Evolutionary conservation across 2,329 filamentous ascomycete species (phyloP).

Genomic region (Aspergillus chevalieri): DNA sequence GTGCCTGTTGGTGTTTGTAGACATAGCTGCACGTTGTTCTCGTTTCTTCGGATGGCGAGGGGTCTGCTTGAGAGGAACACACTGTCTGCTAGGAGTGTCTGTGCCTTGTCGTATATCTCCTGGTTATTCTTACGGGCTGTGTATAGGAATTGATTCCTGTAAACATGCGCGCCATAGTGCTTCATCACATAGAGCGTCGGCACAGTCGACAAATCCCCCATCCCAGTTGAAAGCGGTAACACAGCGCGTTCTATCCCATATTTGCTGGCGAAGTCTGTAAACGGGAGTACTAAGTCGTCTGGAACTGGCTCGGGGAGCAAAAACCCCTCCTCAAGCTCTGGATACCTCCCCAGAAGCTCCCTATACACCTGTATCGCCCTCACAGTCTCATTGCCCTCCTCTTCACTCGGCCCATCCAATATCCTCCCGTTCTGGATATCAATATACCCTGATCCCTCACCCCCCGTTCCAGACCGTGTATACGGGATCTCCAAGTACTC

Average conservation of each 20-base stretch:
- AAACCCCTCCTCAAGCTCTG: conserved; percentile 8
- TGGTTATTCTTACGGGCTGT: background rate
- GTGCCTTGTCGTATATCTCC: conserved; percentile 13
- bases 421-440: too few species aligned
- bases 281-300: conserved; percentile 43
- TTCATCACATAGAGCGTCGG: conserved; percentile 15
- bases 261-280: conserved; percentile 39
- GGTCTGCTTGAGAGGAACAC: conserved; percentile 20
- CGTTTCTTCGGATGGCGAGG: conserved; percentile 1
- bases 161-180: conserved; percentile 7
- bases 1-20: background rate
- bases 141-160: background rate
- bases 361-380: conserved; percentile 11
- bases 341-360: conserved; percentile 22
- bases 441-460: too few species aligned
- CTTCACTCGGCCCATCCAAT: too few species aligned
- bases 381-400: too few species aligned
- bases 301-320: conserved; percentile 40
- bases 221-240: conserved; percentile 31
- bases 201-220: conserved; percentile 21
- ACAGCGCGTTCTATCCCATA: conserved; percentile 39
- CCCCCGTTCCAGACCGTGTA: background rate
- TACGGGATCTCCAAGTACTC: background rate
- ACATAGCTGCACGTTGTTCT: background rate
- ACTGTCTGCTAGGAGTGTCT: conserved; percentile 14